Conservation (phyloP, 1,284 basidiomycete genomes). For the Coniferiporia sulphurascens region DNA sequence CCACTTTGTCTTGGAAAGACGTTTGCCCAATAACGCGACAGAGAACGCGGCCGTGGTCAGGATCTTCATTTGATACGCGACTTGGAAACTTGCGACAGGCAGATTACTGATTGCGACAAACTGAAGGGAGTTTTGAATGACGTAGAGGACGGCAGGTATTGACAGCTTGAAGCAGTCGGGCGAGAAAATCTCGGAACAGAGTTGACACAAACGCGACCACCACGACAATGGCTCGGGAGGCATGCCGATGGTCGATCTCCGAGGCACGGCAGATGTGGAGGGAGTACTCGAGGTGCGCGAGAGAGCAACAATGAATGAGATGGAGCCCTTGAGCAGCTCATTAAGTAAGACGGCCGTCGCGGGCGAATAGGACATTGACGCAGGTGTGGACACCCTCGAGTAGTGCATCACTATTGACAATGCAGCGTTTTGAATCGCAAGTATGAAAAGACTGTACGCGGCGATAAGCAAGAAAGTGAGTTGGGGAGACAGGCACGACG, state of each 20-base stretch:
- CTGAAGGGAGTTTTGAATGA: slow-evolving; percentile 95
- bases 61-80: slow-evolving; percentile 97
- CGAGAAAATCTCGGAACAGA: slow-evolving; percentile 52
- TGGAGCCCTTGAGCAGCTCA: slow-evolving; percentile 86
- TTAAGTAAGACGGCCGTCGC: slow-evolving; percentile 90
- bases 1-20: slow-evolving; percentile 77
- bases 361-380: slow-evolving; percentile 79
- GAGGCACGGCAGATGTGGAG: slow-evolving; percentile 23
- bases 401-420: slow-evolving; percentile 94
- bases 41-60: slow-evolving; percentile 95
- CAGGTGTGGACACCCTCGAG: slow-evolving; percentile 79
- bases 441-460: too few species aligned
- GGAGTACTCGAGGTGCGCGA: slow-evolving; percentile 26
- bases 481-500: background rate
- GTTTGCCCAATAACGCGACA: slow-evolving; percentile 82
- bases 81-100: slow-evolving; percentile 92
- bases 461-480: slow-evolving; percentile 22
- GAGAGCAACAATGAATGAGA: slow-evolving; percentile 72
- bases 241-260: slow-evolving; percentile 26
- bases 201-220: slow-evolving; percentile 37
- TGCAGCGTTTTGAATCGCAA: slow-evolving; percentile 90
- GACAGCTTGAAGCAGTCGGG: slow-evolving; percentile 76
- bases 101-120: slow-evolving; percentile 92
- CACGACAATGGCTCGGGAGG: slow-evolving; percentile 28
- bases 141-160: slow-evolving; percentile 81